phyloP scores from a whole-genome alignment of 805 yeast genomes.

The Saccharomyces paradoxus region DNA sequence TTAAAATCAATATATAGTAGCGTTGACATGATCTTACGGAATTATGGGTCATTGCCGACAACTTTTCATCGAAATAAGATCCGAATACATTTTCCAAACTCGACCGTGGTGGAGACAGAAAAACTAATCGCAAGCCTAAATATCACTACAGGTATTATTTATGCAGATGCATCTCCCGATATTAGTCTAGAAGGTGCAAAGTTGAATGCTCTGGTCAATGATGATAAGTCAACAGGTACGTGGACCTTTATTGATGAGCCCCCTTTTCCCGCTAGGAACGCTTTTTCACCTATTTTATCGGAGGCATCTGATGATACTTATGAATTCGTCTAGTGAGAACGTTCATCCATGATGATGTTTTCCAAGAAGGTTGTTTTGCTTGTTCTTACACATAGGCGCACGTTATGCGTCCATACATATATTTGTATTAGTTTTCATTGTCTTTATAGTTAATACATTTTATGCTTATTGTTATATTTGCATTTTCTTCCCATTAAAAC shows the following conservation, averaged over 20 bases:
- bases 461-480: neutral
- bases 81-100: slow-evolving; percentile 64
- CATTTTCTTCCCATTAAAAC: neutral
- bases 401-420: neutral
- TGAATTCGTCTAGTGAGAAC: neutral
- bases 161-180: slow-evolving; percentile 24
- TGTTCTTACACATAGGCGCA: neutral
- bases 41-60: slow-evolving; percentile 59
- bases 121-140: slow-evolving; percentile 49
- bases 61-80: slow-evolving; percentile 36
- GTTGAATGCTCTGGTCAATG: neutral
- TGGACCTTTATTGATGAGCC: neutral
- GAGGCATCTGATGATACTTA: neutral
- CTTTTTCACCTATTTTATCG: slow-evolving; percentile 15
- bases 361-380: neutral
- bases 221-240: neutral
- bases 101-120: slow-evolving; percentile 53
- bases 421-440: neutral
- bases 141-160: slow-evolving; percentile 49
- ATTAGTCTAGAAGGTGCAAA: slow-evolving; percentile 1
- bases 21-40: slow-evolving; percentile 38
- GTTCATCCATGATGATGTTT: neutral
- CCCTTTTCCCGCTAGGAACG: neutral
- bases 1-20: slow-evolving; percentile 38
- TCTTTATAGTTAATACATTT: neutral